Evolutionary conservation across 345 rosid genomes (phyloP).

Genomic region (Euphorbia lathyris): DNA sequence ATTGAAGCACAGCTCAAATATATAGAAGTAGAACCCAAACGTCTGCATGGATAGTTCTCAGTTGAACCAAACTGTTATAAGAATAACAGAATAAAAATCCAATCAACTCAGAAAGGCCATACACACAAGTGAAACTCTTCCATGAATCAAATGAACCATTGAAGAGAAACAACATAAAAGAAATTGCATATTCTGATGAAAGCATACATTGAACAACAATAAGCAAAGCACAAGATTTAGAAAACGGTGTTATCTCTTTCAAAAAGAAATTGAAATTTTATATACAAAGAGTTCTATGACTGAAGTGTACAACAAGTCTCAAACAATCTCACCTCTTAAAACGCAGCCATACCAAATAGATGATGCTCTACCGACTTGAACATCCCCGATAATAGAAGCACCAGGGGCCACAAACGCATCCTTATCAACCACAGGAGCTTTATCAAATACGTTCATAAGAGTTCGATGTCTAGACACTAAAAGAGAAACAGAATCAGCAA

Average conservation of each 20-base stretch:
- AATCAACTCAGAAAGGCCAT: not conserved
- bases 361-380: slow-evolving; percentile 83
- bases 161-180: not conserved
- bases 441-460: slow-evolving; percentile 83
- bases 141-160: not conserved
- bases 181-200: not conserved
- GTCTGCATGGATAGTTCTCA: no score
- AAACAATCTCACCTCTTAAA: slow-evolving; percentile 64
- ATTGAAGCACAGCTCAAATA: no score
- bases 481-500: slow-evolving; percentile 8
- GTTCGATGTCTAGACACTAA: slow-evolving; percentile 93
- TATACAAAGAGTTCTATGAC: no score
- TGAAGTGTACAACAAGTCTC: no score
- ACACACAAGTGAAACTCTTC: not conserved
- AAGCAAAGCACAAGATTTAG: not conserved
- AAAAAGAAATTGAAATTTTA: no score
- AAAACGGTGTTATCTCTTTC: no score
- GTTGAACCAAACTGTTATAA: not conserved
- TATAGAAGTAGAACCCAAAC: no score
- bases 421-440: slow-evolving; percentile 75
- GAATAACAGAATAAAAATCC: not conserved
- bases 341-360: slow-evolving; percentile 98
- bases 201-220: not conserved
- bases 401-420: slow-evolving; percentile 92
- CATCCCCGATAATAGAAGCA: slow-evolving; percentile 86